Evolutionary conservation across 805 yeast species (phyloP), one percentile per base, ranked within the genome.

Genomic region (Myxozyma kluyveri): DNA sequence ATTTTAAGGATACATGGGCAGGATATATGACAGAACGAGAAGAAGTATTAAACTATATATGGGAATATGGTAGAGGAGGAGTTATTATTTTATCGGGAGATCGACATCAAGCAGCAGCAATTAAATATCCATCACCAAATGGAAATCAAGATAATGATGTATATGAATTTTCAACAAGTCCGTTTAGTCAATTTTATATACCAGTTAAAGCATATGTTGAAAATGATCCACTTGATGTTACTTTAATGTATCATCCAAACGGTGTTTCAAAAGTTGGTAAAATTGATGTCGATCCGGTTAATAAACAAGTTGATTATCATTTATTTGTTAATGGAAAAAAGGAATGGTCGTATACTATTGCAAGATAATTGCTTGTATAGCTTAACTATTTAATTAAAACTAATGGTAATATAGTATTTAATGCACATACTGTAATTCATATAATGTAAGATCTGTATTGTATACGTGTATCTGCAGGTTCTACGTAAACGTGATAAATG

Each of bases 71-170:
- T 6, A 42, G 50, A 21, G 57, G 52, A 4, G 53, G 52, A 6
- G 60, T 56, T 3, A 41, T 61, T 17, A 23, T 61, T 22, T 38
- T 61, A 19, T 46, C 57, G n/a, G 64, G 64, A 5, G 64, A 61
- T 40, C 40, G 64, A 7, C 64, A 61, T 26, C 64, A 61, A 32
- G 61, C 63, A 17, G 64, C 63, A 2, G 64, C 61, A 4, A 52
- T 60, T n/a, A 50, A 47, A 32, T 60, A 57, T 24, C 63, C 63
- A 9, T n/a, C 50, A 9, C 63, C 59, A 1, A 44, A 38, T 19
- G 49, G 46, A 2, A 52, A 40, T 24, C 9, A 22, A 12, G 21
- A 21, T 14, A 19, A 52, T 5, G 49, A 51, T 17, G 62, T 61
- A 7, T 57, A 48, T 27, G 64, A 61, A 48, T 61, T 61, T 43